phyloP scores from a whole-genome alignment of 345 rosid genomes.

The Rubroshorea leprosula region DNA sequence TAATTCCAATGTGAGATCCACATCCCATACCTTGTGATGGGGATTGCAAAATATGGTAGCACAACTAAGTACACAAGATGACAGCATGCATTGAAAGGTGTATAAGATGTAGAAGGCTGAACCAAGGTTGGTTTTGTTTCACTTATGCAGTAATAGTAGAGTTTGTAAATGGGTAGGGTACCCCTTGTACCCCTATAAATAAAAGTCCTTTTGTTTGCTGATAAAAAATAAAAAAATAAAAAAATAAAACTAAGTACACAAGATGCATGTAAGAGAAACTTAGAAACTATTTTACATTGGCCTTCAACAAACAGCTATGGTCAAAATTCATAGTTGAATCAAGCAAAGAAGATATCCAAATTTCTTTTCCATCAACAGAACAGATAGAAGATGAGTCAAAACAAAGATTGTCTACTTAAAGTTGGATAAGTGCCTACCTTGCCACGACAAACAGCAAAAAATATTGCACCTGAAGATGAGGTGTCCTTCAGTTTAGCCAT shows the following conservation, averaged over 20 bases:
- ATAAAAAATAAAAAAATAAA: too few species aligned
- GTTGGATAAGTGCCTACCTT: conserved; percentile 49
- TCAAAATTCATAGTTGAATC: background rate
- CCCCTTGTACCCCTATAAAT: too few species aligned
- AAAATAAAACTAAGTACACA: background rate
- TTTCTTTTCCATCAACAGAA: background rate
- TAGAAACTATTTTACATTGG: background rate
- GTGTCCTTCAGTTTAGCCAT: conserved; percentile 73
- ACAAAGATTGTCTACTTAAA: conserved; percentile 1
- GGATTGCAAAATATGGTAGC: too few species aligned
- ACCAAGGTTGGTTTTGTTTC: too few species aligned
- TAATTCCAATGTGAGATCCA: too few species aligned
- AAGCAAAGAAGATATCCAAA: conserved; percentile 6
- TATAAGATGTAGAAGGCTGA: too few species aligned
- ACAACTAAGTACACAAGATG: too few species aligned
- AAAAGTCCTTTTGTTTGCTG: too few species aligned
- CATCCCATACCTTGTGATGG: too few species aligned
- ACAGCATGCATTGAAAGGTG: too few species aligned
- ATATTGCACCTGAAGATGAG: conserved; percentile 71
- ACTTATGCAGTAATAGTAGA: too few species aligned
- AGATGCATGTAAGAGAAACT: background rate
- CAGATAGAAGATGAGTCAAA: conserved; percentile 3
- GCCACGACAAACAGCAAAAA: conserved; percentile 98
- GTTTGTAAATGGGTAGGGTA: too few species aligned
- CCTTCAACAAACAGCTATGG: conserved; percentile 1